These are phyloP conservation scores for Penicillium sp. DNA, from an alignment of 2,329 filamentous ascomycete species.

Conservation along the genomic window DNA sequence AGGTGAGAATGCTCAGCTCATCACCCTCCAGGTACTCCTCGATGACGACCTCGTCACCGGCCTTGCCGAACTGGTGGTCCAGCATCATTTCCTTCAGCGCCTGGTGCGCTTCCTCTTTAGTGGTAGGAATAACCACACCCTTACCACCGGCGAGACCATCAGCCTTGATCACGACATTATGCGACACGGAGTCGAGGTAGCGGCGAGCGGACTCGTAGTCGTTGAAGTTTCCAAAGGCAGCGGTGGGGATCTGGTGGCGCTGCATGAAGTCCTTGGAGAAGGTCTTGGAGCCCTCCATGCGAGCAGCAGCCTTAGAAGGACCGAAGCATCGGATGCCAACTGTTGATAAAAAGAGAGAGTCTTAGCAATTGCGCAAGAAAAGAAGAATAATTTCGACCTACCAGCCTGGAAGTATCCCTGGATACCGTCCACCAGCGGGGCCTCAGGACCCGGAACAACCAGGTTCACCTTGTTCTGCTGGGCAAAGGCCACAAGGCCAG, in stretches of 20 bases:
- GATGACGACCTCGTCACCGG: conserved; percentile 87
- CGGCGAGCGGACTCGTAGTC: conserved; percentile 65
- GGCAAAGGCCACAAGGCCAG: conserved; percentile 69
- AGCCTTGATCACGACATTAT: conserved; percentile 88
- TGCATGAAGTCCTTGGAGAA: conserved; percentile 99
- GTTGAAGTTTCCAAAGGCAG: conserved; percentile 82
- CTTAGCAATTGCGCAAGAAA: not conserved
- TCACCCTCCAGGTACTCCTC: conserved; percentile 91
- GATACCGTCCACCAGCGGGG: conserved; percentile 86
- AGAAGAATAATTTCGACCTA: conserved; percentile 21
- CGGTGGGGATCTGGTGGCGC: conserved; percentile 81
- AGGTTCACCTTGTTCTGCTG: conserved; percentile 69
- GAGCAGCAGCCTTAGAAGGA: conserved; percentile 74
- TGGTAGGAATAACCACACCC: conserved; percentile 82
- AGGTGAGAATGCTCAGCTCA: conserved; percentile 84
- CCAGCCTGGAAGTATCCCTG: conserved; percentile 70
- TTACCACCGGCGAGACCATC: conserved; percentile 89
- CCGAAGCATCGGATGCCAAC: conserved; percentile 78
- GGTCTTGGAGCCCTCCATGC: conserved; percentile 93
- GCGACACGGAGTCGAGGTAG: conserved; percentile 66
- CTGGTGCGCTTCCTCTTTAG: conserved; percentile 73
- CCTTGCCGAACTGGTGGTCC: conserved; percentile 75
- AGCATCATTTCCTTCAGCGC: conserved; percentile 89
- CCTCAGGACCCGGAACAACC: conserved; percentile 85
- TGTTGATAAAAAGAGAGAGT: conserved; percentile 18